These are phyloP conservation scores for Calycina herbarum DNA, from an alignment of 2,329 filamentous ascomycete species.

Conservation along the genomic window DNA sequence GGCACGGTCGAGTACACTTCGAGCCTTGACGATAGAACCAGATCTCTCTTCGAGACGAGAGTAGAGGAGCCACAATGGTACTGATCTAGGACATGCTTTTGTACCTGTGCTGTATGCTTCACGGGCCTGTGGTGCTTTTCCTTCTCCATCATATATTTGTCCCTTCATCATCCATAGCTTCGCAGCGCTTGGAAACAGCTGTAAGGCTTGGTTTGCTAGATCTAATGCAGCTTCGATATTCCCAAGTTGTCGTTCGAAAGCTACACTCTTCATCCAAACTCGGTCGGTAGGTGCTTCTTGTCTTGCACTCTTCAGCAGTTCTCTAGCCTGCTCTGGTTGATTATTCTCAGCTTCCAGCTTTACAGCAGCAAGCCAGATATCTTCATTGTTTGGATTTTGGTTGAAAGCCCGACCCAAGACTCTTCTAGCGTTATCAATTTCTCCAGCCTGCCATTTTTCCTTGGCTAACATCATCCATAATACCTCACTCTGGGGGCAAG, in stretches of 20 bases:
- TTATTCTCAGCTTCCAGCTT: constrained; percentile 92
- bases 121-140: constrained; percentile 78
- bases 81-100: constrained; percentile 79
- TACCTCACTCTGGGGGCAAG: constrained; percentile 86
- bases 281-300: constrained; percentile 91
- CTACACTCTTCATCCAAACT: constrained; percentile 95
- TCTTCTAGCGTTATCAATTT: constrained; percentile 80
- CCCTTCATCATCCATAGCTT: constrained; percentile 99
- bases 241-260: constrained; percentile 84
- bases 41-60: constrained; percentile 82
- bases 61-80: constrained; percentile 87
- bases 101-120: constrained; percentile 89
- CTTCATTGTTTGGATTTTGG: constrained; percentile 94
- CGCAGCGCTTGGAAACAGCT: constrained; percentile 78
- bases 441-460: constrained; percentile 88
- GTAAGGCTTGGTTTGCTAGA: constrained; percentile 81
- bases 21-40: constrained; percentile 84
- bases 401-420: constrained; percentile 90
- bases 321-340: constrained; percentile 77
- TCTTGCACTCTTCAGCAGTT: constrained; percentile 78
- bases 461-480: constrained; percentile 96
- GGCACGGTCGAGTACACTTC: constrained; percentile 89
- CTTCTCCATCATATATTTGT: constrained; percentile 87
- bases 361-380: constrained; percentile 95
- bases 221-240: constrained; percentile 80